Conservation (phyloP, 2,329 filamentous ascomycete genomes). For the Lithohypha guttulata region DNA sequence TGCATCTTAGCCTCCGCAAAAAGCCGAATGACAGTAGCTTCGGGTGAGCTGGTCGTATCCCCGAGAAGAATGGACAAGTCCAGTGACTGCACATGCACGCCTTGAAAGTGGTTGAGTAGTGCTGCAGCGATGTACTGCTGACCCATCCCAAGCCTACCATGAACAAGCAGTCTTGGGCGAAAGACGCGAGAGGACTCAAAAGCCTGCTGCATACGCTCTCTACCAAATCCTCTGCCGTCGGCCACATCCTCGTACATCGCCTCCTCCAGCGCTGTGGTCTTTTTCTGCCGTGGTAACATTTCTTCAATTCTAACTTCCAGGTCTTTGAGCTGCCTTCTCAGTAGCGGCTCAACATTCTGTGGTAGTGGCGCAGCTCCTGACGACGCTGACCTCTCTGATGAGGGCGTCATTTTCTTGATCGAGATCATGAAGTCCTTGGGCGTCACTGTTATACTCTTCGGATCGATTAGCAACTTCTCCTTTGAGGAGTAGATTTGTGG, state of each 20-base stretch:
- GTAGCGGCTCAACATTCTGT: conserved; percentile 66
- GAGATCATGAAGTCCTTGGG: conserved; percentile 97
- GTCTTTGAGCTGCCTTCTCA: conserved; percentile 60
- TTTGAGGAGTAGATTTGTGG: conserved; percentile 90
- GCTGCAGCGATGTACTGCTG: conserved; percentile 81
- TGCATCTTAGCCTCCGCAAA: conserved; percentile 89
- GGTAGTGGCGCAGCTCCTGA: conserved; percentile 75
- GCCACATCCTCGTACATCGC: conserved; percentile 84
- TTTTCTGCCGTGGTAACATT: conserved; percentile 73
- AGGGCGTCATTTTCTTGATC: conserved; percentile 90
- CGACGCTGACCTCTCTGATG: conserved; percentile 79
- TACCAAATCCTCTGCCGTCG: conserved; percentile 69
- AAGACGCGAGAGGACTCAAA: conserved; percentile 86
- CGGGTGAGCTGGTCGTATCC: conserved; percentile 67
- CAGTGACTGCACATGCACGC: conserved; percentile 87
- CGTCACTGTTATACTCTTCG: conserved; percentile 70
- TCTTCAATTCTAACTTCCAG: conserved; percentile 61
- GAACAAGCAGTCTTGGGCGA: conserved; percentile 73
- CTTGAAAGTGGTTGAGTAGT: conserved; percentile 81
- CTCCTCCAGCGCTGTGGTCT: conserved; percentile 80
- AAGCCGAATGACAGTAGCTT: conserved; percentile 79
- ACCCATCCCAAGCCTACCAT: conserved; percentile 80
- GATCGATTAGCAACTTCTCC: conserved; percentile 81
- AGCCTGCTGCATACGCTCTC: conserved; percentile 64
- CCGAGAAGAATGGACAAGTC: conserved; percentile 79